These are phyloP conservation scores for Teunomyces pallodes DNA, from an alignment of 805 yeast species.

Conservation along the genomic window DNA sequence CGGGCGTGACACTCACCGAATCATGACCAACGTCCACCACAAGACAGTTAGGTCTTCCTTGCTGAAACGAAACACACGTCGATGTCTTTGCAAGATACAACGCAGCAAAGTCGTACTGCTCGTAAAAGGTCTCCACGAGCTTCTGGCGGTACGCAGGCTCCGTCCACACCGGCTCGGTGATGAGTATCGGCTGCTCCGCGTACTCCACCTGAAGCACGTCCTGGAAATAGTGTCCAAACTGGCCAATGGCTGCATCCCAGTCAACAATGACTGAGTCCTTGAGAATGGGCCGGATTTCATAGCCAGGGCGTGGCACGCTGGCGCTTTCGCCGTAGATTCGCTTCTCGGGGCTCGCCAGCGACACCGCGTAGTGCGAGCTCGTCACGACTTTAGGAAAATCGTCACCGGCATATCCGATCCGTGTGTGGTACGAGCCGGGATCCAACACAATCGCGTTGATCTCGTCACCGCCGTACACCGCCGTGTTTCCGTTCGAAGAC, in stretches of 20 bases:
- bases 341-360: conserved; percentile 17
- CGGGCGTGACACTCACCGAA: conserved; percentile 72
- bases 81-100: conserved; percentile 78
- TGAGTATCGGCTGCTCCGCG: conserved; percentile 67
- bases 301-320: conserved; percentile 47
- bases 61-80: conserved; percentile 85
- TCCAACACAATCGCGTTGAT: conserved; percentile 88
- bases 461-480: conserved; percentile 60
- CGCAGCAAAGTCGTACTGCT: conserved; percentile 71
- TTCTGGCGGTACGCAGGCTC: conserved; percentile 61
- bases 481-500: conserved; percentile 21
- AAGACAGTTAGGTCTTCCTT: conserved; percentile 82
- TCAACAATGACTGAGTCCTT: conserved; percentile 65
- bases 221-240: conserved; percentile 63
- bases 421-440: conserved; percentile 81
- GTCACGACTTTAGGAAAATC: conserved; percentile 76
- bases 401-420: conserved; percentile 90
- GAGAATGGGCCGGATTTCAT: conserved; percentile 56
- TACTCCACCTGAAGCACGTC: conserved; percentile 50
- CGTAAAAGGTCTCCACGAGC: conserved; percentile 70
- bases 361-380: conserved; percentile 67
- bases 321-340: conserved; percentile 42
- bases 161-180: conserved; percentile 90
- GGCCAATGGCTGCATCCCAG: conserved; percentile 83
- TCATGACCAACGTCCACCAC: conserved; percentile 88